These are phyloP conservation scores for Clarireedia monteithiana DNA, from an alignment of 2,329 filamentous ascomycete genomes.

Conservation along the genomic window DNA sequence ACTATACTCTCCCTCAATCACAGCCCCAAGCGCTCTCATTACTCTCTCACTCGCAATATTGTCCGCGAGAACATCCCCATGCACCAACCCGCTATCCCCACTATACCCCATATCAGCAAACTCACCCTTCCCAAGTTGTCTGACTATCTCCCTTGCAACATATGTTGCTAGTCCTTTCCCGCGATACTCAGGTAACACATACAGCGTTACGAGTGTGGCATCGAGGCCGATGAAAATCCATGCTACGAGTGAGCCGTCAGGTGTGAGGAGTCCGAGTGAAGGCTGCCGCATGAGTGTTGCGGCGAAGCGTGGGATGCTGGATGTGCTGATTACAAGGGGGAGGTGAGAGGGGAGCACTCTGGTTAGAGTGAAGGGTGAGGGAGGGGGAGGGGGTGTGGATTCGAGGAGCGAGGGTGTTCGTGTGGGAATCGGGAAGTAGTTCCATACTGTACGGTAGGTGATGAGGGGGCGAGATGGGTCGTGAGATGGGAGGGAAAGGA, in stretches of 20 bases:
- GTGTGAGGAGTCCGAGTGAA: conserved; percentile 19
- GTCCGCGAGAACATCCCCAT: conserved; percentile 26
- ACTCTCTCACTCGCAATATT: conserved; percentile 27
- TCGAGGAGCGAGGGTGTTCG: neutral
- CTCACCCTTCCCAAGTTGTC: conserved; percentile 14
- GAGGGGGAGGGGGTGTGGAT: conserved; percentile 4
- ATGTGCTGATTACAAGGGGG: conserved; percentile 24
- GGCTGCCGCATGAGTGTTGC: conserved; percentile 20
- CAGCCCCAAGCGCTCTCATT: conserved; percentile 21
- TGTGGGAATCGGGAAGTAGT: neutral
- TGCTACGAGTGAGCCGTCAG: conserved; percentile 15
- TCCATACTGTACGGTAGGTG: conserved; percentile 5
- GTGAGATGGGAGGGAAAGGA: conserved; percentile 11
- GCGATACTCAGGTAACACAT: conserved; percentile 23
- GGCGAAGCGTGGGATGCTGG: conserved; percentile 19
- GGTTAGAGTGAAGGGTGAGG: conserved; percentile 14
- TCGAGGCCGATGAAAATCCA: conserved; percentile 27
- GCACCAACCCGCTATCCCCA: conserved; percentile 24
- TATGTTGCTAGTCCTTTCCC: conserved; percentile 23
- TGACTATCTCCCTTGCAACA: conserved; percentile 19
- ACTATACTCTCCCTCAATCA: conserved; percentile 11
- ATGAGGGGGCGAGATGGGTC: conserved; percentile 7
- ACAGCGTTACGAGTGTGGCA: conserved; percentile 23
- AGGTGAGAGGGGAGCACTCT: conserved; percentile 23
- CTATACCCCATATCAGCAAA: conserved; percentile 23